These are phyloP conservation scores for Tuber borchii DNA, from an alignment of 495 filamentous ascomycete species.

Conservation along the genomic window DNA sequence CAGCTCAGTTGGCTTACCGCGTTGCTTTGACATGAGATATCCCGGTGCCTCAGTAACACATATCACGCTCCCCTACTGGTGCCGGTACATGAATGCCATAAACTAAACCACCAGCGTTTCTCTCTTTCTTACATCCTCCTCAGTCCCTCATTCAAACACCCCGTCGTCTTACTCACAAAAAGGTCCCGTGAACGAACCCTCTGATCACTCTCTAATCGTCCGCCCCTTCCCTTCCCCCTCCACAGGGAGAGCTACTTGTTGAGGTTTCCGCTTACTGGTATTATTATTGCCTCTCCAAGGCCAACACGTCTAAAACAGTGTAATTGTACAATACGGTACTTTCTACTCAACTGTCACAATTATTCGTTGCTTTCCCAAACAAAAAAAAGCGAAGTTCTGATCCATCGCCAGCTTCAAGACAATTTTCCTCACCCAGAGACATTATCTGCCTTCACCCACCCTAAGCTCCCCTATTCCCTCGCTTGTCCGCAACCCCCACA, in stretches of 20 bases:
- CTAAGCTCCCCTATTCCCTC: background rate
- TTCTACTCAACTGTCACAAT: background rate
- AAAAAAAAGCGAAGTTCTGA: background rate
- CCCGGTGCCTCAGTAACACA: background rate
- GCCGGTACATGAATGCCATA: background rate
- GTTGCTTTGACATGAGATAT: background rate
- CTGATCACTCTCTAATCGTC: background rate
- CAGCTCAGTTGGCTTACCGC: background rate
- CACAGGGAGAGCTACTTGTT: background rate
- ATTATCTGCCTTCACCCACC: background rate
- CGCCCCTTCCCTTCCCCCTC: background rate
- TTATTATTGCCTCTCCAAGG: background rate
- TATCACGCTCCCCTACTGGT: background rate
- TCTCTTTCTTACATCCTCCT: background rate
- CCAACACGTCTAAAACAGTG: background rate
- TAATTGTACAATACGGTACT: background rate
- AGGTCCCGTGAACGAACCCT: background rate
- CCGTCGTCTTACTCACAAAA: background rate
- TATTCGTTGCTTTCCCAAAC: background rate
- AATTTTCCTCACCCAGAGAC: background rate
- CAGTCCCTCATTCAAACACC: background rate
- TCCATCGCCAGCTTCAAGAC: background rate
- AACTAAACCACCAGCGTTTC: background rate
- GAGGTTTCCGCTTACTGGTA: background rate
- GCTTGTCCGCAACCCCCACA: background rate